These are phyloP conservation scores for Leccinellum luteum DNA, from an alignment of 768 basidiomycete species.

Conservation along the genomic window DNA sequence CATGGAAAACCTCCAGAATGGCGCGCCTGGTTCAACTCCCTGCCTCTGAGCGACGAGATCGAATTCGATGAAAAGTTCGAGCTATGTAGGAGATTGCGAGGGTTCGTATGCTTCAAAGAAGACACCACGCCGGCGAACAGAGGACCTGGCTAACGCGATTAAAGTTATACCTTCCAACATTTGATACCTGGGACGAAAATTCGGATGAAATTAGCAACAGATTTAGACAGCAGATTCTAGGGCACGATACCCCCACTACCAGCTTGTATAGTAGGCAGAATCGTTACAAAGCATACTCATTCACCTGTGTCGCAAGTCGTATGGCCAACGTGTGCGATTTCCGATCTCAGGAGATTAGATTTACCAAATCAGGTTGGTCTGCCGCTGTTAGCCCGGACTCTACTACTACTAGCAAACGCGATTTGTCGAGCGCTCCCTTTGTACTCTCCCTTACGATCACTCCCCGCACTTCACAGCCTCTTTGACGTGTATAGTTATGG, in stretches of 20 bases:
- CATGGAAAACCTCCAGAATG: constrained; percentile 48
- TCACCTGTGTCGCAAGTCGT: not conserved
- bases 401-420: constrained; percentile 5
- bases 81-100: constrained; percentile 44
- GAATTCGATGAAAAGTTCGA: constrained; percentile 27
- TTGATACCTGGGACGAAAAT: constrained; percentile 18
- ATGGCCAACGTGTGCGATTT: not conserved
- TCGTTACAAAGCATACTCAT: constrained; percentile 14
- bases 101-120: constrained; percentile 52
- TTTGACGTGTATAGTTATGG: constrained; percentile 41
- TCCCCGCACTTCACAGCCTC: constrained; percentile 2
- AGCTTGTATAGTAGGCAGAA: constrained; percentile 27
- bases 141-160: constrained; percentile 7
- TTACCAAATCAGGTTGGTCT: constrained; percentile 27
- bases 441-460: constrained; percentile 6
- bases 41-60: constrained; percentile 14
- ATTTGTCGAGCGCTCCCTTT: not conserved
- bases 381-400: not conserved
- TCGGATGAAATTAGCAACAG: constrained; percentile 7
- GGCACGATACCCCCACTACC: constrained; percentile 24
- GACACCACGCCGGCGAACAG: constrained; percentile 4
- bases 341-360: not conserved
- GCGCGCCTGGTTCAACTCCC: constrained; percentile 47
- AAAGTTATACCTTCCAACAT: constrained; percentile 16
- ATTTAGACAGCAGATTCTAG: constrained; percentile 20